Evolutionary conservation across 306 rosid genomes (phyloP), one percentile per base, ranked within the genome.

Genomic region (Vigna angularis): DNA sequence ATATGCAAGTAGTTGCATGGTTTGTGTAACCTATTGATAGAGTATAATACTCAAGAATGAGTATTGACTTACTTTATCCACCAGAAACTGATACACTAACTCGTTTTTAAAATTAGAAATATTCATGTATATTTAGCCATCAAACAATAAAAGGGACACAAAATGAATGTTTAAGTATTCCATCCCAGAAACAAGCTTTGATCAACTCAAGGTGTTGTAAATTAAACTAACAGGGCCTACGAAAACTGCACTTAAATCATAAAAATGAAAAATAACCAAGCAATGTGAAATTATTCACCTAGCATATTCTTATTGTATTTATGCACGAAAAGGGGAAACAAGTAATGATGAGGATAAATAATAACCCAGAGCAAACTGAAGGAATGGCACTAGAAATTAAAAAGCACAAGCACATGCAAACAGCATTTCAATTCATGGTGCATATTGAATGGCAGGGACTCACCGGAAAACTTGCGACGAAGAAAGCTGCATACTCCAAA

Each of bases 391-490:
- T 15, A 18, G 34, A 20, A 36, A 72, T 32, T 6, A 36, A 18
- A 72, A 72, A 1, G 40, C 16, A 72, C 6, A 36, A 17, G 14
- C 17, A 53, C 42, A n/a, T 34, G 1, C 8, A 10, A 51, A 56
- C 14, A 13, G 14, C 20, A 5, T 34, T 30, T 55, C 5, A 42
- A 18, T 51, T 32, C 50, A 49, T 50, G 20, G 36, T 34, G 24
- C 22, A 38, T 55, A 34, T 61, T 24, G 47, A 24, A 48, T 45
- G 48, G 47, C 28, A 51, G 18, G 53, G 38, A 62, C 79, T 74
- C 9, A 74, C 79, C 71, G 71, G 17, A 45, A 36, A 74, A 59
- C 7, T 15, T 44, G 78, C 8, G 9, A 24, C n/a, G 4, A 15
- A 20, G 11, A 36, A 50, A 17, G 34, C 57, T 51, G 70, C 47